Conservation (phyloP, 2,329 filamentous ascomycete genomes). For the Cryphonectria naterciae region DNA sequence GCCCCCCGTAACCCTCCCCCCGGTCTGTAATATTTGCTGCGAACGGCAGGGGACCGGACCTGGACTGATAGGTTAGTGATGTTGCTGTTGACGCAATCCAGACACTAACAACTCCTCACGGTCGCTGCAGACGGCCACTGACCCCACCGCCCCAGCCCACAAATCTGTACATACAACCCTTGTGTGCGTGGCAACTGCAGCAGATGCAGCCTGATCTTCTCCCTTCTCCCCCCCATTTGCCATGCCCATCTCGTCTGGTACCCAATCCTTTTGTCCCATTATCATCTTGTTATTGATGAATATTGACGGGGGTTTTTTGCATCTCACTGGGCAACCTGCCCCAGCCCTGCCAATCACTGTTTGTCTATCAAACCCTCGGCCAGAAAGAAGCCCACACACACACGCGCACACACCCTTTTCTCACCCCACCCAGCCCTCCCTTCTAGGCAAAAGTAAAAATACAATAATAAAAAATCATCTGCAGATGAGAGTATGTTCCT, state of each 20-base stretch:
- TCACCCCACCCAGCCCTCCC: neutral
- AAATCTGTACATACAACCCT: neutral
- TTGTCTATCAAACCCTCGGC: neutral
- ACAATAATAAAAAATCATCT: neutral
- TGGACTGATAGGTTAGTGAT: neutral
- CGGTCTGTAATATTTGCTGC: neutral
- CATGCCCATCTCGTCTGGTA: neutral
- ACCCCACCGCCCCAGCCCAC: neutral
- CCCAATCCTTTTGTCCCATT: neutral
- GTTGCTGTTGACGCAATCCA: neutral
- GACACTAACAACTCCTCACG: conserved; percentile 1
- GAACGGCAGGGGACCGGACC: neutral
- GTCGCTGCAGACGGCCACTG: conserved; percentile 3
- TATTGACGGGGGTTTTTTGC: neutral
- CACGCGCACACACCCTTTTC: neutral
- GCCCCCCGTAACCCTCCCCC: no score
- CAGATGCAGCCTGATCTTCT: neutral
- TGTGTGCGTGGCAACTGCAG: neutral
- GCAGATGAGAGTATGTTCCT: neutral
- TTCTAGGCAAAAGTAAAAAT: neutral
- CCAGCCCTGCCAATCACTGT: conserved; percentile 1
- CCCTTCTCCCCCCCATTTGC: neutral
- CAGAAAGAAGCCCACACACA: neutral
- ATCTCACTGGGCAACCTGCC: conserved; percentile 2
- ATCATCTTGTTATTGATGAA: conserved; percentile 9